These are phyloP conservation scores for Eucalyptus guilfoylei DNA, from an alignment of 345 rosid species.

Conservation along the genomic window DNA sequence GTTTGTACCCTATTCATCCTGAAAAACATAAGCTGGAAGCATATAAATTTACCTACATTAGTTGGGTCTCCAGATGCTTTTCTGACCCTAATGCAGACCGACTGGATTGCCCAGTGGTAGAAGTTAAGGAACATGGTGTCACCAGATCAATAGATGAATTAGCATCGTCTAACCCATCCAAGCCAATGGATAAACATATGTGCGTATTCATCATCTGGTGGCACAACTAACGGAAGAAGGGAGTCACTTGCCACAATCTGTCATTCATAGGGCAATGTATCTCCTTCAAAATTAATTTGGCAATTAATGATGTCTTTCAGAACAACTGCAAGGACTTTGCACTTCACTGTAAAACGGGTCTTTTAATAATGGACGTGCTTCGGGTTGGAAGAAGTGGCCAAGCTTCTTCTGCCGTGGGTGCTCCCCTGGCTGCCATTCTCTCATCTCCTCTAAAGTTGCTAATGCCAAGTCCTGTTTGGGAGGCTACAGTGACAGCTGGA, in stretches of 20 bases:
- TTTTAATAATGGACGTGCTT: conserved; percentile 47
- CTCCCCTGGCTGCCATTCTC: conserved; percentile 83
- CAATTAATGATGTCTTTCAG: conserved; percentile 63
- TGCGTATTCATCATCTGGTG: background rate
- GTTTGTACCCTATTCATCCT: background rate
- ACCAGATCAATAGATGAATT: background rate
- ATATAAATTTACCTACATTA: background rate
- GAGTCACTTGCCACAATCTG: conserved; percentile 9
- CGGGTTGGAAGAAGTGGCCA: conserved; percentile 94
- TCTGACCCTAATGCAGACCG: background rate
- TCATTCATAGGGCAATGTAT: conserved; percentile 83
- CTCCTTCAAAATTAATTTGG: conserved; percentile 98
- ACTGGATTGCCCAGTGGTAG: background rate
- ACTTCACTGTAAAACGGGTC: conserved; percentile 77
- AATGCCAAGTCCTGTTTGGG: conserved; percentile 85
- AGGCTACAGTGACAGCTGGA: conserved; percentile 85
- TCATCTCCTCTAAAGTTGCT: conserved; percentile 73
- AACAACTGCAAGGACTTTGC: conserved; percentile 96
- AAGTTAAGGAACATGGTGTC: background rate
- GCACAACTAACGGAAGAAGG: background rate
- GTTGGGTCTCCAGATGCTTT: background rate
- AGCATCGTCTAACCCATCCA: background rate
- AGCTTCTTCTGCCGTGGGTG: conserved; percentile 75
- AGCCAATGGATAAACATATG: background rate
- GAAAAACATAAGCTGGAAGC: background rate